Base-by-base conservation (phyloP, 768 basidiomycete genomes). In the Lactifluus rugatus region DNA sequence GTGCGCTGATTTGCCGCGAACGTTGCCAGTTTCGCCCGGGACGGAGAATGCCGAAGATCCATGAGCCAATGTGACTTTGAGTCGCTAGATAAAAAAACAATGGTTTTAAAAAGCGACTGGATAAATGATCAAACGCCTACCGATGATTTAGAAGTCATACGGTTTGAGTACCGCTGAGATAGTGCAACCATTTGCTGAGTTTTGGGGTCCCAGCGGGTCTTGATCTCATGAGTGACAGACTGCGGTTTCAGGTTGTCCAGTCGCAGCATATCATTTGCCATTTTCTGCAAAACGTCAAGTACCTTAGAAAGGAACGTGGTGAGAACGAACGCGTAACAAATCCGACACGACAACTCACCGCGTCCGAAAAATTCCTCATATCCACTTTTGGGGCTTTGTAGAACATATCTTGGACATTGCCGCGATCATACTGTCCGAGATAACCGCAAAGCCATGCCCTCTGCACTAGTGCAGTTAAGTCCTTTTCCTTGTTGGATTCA, bases 331-430 rank as follows among this genome's bases (percentile, higher is more conserved):
- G 19, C 11, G 21, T 17, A 37, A 42, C 16, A 21, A 5, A 42
- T 34, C 6, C 2, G 32, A 52, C n/a, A 17, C 34, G 13, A 11
- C 2, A 8, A 31, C 74, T 42, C 55, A 81, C 80, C 41, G 65
- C 60, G 1, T 66, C 58, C 1, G 63, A 47, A 45, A 78, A 62
- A 11, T 73, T 72, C 8, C 58, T 58, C 1, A 80, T 80, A 61
- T 83, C 70, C 23, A 84, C 76, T 58, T 68, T 72, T 2, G 61
- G 62, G 1, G 77, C 77, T 21, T 73, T 72, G 0, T 68, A 72
- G 56, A 81, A 77, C 3, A 70, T 68, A 52, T 70, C 73, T 44
- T 70, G 71, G 21, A 77, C 13, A 4, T 28, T 36, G 13, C 37
- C 56, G 6, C 76, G 74, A 6, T 70, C 70, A 54, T 75, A 72